Percentiles rank a stretch among this genome's conserved stretches.
Evolutionary conservation across 1,284 basidiomycete genomes (phyloP).

Genomic region (Leccinum fallax): DNA sequence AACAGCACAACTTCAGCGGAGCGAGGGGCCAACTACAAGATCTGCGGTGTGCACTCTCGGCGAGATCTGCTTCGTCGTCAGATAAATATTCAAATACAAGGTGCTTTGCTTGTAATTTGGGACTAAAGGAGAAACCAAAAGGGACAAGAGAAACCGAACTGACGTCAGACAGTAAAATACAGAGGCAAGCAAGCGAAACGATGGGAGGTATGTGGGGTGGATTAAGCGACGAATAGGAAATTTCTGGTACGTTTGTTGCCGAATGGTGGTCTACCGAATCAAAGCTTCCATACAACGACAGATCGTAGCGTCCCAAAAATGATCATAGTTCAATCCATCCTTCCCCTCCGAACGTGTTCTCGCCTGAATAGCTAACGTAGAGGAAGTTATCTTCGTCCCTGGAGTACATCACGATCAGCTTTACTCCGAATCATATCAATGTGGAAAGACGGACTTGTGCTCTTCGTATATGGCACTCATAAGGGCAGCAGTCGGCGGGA

Average conservation of each 20-base stretch:
- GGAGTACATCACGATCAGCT: constrained; percentile 20
- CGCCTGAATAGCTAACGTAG: constrained; percentile 95
- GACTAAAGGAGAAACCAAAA: constrained; percentile 8
- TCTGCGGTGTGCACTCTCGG: not conserved
- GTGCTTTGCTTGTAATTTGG: constrained; percentile 16
- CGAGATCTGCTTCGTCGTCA: not conserved
- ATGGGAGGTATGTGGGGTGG: constrained; percentile 27
- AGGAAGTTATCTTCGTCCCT: constrained; percentile 97
- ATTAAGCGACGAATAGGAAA: constrained; percentile 12
- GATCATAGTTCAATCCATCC: constrained; percentile 51
- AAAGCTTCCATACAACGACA: constrained; percentile 25
- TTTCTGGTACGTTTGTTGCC: constrained; percentile 30
- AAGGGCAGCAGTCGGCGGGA: constrained; percentile 96
- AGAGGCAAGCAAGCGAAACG: constrained; percentile 26
- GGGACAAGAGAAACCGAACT: constrained; percentile 3
- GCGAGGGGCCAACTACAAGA: not conserved
- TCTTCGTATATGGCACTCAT: constrained; percentile 99
- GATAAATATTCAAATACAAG: constrained; percentile 15
- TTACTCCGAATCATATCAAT: constrained; percentile 3
- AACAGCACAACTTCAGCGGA: no score
- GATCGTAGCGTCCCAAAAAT: constrained; percentile 23
- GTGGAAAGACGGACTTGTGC: constrained; percentile 84
- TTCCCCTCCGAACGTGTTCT: constrained; percentile 88
- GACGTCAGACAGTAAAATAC: constrained; percentile 29
- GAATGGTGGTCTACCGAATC: constrained; percentile 29